These are phyloP conservation scores for Annona cherimola DNA, from an alignment of 164 flowering plant species.

Conservation along the genomic window DNA sequence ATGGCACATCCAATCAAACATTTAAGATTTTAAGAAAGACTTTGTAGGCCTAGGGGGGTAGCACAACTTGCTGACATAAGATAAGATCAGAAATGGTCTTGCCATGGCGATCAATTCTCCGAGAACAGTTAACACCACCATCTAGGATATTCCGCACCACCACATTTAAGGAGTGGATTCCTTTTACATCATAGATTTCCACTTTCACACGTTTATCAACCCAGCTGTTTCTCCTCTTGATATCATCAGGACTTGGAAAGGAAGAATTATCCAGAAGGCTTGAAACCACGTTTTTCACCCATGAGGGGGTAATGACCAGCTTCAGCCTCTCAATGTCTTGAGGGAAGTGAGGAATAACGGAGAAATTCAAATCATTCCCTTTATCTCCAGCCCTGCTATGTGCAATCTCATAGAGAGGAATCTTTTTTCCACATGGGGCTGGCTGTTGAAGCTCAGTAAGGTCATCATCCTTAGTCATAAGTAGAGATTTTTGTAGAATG, in stretches of 20 bases:
- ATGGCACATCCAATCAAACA: neutral
- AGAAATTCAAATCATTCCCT: conserved; percentile 87
- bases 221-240: conserved; percentile 40
- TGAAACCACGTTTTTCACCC: conserved; percentile 65
- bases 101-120: conserved; percentile 95
- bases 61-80: conserved; percentile 59
- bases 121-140: conserved; percentile 98
- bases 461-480: conserved; percentile 7
- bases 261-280: conserved; percentile 45
- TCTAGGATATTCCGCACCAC: conserved; percentile 82
- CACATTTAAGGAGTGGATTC: conserved; percentile 70
- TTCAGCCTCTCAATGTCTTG: conserved; percentile 69
- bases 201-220: conserved; percentile 50
- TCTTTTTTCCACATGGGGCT: conserved; percentile 57
- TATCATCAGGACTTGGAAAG: conserved; percentile 36
- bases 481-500: conserved; percentile 7
- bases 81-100: conserved; percentile 84
- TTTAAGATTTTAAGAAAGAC: neutral
- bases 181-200: conserved; percentile 74
- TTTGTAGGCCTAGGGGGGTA: conserved; percentile 40
- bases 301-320: conserved; percentile 57
- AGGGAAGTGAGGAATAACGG: conserved; percentile 79
- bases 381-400: conserved; percentile 96
- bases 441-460: conserved; percentile 21
- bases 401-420: conserved; percentile 63